Base-by-base conservation (phyloP, 139 green algal genomes). In the Mesostigma viride region DNA sequence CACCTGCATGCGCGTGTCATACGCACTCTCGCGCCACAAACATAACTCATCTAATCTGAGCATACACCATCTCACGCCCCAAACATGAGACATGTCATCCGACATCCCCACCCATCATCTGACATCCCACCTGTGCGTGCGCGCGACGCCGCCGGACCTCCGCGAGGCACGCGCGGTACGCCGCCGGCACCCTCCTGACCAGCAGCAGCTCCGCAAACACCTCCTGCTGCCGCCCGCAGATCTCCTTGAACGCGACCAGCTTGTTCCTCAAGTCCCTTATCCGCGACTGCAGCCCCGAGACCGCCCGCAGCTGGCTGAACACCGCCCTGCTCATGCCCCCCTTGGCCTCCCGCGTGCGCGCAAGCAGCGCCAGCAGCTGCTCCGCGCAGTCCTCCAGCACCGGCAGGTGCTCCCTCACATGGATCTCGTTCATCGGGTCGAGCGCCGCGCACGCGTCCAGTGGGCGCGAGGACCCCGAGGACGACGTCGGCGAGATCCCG, bases 181-280 rank as follows among this genome's bases (percentile, higher is more conserved):
- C 85, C 1, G 75, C 76, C 1, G 85, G 79, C 35, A 94, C 63
- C 27, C 79, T 77, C 57, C 67, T 62, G 27, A 89, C 80, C 3
- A 82, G 53, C 51, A 75, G 56, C 36, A 96, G 84, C 70, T 91
- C 80, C 1, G 56, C 78, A 60, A 91, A 88, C 2, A 78, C 76
- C 30, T 79, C 68, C 1, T 76, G 82, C 68, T 94, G 85, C 17
- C 40, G 40, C 14, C 14, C 17, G 14, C 40, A 14, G 57, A 85
- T 71, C 81, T 88, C 85, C 30, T 71, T 56, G 65, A 91, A 90
- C 27, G 81, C 79, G 3, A 81, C 79, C 65, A 94, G 84, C 72
- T 87, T 85, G 69, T 88, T 78, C 46, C 77, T 63, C 75, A 95
- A 83, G 65, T 93, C 86, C 14, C 84, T 70, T 73, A 96, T 96